Percentiles rank a stretch among this genome's conserved stretches.
These are phyloP conservation scores for Xylogone sp. DNA, from an alignment of 2,329 filamentous ascomycete species.

Conservation along the genomic window DNA sequence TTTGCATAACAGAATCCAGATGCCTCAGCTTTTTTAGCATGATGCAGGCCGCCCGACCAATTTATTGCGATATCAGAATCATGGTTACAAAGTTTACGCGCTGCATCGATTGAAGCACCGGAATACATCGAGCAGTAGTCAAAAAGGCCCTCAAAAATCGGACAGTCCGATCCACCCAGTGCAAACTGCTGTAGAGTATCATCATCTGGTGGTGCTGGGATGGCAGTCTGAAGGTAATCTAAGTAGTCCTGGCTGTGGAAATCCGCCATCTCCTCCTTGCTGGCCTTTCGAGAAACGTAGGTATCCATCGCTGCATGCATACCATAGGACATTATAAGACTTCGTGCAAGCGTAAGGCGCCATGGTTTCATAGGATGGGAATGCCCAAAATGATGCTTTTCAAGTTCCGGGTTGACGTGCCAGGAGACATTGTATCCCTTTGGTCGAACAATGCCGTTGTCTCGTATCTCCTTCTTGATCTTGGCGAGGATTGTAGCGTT, in stretches of 20 bases:
- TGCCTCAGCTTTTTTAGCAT: conserved; percentile 91
- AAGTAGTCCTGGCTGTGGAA: conserved; percentile 91
- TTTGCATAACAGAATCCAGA: conserved; percentile 99
- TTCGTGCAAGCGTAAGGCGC: conserved; percentile 92
- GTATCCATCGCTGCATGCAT: conserved; percentile 97
- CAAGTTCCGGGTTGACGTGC: conserved; percentile 91
- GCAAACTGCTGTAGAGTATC: conserved; percentile 68
- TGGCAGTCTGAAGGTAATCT: conserved; percentile 74
- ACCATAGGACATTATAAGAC: conserved; percentile 89
- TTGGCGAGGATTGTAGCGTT: conserved; percentile 21
- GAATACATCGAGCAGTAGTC: conserved; percentile 94
- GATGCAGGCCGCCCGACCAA: conserved; percentile 94
- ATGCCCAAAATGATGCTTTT: conserved; percentile 94
- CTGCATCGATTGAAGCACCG: conserved; percentile 85
- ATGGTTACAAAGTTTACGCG: conserved; percentile 78
- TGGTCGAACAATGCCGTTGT: conserved; percentile 71
- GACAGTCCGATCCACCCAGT: conserved; percentile 87
- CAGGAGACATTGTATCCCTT: conserved; percentile 90
- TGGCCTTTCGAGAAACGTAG: conserved; percentile 79
- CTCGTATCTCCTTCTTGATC: conserved; percentile 29
- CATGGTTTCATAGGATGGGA: conserved; percentile 99
- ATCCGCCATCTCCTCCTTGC: conserved; percentile 78
- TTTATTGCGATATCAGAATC: conserved; percentile 96
- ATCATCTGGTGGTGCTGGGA: conserved; percentile 63
- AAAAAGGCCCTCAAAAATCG: conserved; percentile 92